phyloP scores from a whole-genome alignment of 768 basidiomycete genomes.

The Melanogaster broomeanus region DNA sequence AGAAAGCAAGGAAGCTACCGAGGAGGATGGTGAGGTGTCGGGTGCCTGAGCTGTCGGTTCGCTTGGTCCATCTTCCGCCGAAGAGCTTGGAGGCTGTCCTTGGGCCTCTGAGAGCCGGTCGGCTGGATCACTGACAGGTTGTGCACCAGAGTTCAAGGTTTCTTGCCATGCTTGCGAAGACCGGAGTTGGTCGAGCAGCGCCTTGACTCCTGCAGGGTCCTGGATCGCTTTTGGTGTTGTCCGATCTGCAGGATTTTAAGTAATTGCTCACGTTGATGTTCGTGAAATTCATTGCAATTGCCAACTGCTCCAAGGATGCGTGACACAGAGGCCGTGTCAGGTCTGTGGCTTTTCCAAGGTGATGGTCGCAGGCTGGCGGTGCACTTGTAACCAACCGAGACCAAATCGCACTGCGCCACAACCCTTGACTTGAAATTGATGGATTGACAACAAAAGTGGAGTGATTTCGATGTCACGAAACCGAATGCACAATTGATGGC shows the following conservation, averaged over 20 bases:
- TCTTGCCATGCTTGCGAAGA: conserved; percentile 73
- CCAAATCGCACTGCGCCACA: no score
- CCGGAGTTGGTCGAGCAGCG: conserved; percentile 69
- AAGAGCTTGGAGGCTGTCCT: conserved; percentile 6
- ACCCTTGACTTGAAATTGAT: no score
- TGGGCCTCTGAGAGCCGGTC: conserved; percentile 1
- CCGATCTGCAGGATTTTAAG: not conserved
- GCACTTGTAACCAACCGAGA: no score
- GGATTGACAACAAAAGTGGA: no score
- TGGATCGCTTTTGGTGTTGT: conserved; percentile 27
- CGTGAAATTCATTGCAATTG: conserved; percentile 41
- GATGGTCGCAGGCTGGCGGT: no score
- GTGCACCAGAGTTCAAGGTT: conserved; percentile 24
- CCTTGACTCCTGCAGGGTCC: conserved; percentile 68
- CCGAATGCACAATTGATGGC: no score
- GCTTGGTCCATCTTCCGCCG: conserved; percentile 3
- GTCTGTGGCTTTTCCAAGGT: no score
- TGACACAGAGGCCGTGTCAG: no score
- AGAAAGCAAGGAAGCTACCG: conserved; percentile 66
- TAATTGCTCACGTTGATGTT: conserved; percentile 56
- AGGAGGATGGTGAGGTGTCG: conserved; percentile 28
- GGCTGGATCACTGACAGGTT: conserved; percentile 2
- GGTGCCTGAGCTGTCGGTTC: conserved; percentile 5
- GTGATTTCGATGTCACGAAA: no score
- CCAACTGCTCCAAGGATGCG: no score